These are phyloP conservation scores for Tephrocybe sp. DNA, from an alignment of 768 basidiomycete species.

Conservation along the genomic window DNA sequence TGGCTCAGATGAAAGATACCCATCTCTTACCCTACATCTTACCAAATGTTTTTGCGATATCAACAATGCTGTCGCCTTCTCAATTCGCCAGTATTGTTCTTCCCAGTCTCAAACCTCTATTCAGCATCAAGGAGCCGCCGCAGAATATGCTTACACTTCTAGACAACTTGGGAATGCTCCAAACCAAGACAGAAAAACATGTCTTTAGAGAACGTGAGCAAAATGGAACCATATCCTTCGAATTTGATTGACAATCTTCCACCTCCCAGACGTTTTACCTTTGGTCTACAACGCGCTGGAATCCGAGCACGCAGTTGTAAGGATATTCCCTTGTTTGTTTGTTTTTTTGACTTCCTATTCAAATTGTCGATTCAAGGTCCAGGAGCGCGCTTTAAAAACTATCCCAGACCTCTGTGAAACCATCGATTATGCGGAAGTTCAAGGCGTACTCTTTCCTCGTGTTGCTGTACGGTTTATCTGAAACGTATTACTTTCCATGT, in stretches of 20 bases:
- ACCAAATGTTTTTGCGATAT: slow-evolving; percentile 92
- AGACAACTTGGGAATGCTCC: slow-evolving; percentile 84
- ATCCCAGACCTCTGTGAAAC: slow-evolving; percentile 90
- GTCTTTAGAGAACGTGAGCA: slow-evolving; percentile 86
- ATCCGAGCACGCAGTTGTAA: slow-evolving; percentile 84
- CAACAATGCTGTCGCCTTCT: slow-evolving; percentile 65
- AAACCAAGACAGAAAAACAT: slow-evolving; percentile 82
- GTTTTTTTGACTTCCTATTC: neutral
- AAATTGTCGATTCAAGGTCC: slow-evolving; percentile 52
- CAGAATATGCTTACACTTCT: slow-evolving; percentile 95
- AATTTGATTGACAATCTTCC: slow-evolving; percentile 1
- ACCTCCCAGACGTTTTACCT: slow-evolving; percentile 82
- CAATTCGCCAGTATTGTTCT: slow-evolving; percentile 84
- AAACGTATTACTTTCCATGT: neutral
- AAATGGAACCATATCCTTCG: neutral
- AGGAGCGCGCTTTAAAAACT: slow-evolving; percentile 82
- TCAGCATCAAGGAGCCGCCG: slow-evolving; percentile 89
- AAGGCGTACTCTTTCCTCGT: slow-evolving; percentile 84
- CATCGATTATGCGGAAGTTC: slow-evolving; percentile 94
- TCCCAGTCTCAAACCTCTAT: slow-evolving; percentile 87
- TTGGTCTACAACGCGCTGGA: slow-evolving; percentile 95
- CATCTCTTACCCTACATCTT: slow-evolving; percentile 92
- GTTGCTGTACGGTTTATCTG: slow-evolving; percentile 66
- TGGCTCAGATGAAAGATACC: slow-evolving; percentile 82
- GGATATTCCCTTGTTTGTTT: slow-evolving; percentile 16